Evolutionary conservation across 2,329 filamentous ascomycete species (phyloP).

Genomic region (Aspergillus pseudoterreus): DNA sequence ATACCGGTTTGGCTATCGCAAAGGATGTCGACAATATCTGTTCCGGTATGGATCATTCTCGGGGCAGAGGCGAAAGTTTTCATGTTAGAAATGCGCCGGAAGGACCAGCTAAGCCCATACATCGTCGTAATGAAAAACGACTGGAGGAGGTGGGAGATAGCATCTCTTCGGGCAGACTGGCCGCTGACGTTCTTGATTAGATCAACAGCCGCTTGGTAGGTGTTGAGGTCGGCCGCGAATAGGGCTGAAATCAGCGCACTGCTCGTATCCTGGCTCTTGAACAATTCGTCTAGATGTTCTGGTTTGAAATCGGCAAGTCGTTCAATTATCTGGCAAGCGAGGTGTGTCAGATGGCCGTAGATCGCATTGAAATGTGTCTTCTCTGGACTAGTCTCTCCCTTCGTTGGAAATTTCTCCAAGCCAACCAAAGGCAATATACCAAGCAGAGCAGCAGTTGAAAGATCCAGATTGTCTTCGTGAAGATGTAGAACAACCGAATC

Average conservation of each 20-base stretch:
- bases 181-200: conserved; percentile 78
- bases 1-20: conserved; percentile 62
- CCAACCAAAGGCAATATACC: conserved; percentile 68
- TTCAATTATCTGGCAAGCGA: conserved; percentile 71
- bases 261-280: conserved; percentile 64
- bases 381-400: conserved; percentile 42
- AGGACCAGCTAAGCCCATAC: conserved; percentile 53
- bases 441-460: conserved; percentile 71
- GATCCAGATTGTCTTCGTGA: conserved; percentile 60
- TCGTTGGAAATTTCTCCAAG: conserved; percentile 67
- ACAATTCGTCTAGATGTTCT: conserved; percentile 65
- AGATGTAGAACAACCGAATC: conserved; percentile 68
- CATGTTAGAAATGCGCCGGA: conserved; percentile 53
- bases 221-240: conserved; percentile 73
- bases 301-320: conserved; percentile 72
- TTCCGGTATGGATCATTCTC: conserved; percentile 58
- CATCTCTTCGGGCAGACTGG: conserved; percentile 60
- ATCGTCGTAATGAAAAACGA: conserved; percentile 56
- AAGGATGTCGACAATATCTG: conserved; percentile 60
- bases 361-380: conserved; percentile 75
- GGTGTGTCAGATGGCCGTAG: conserved; percentile 58
- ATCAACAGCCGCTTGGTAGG: conserved; percentile 76
- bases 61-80: conserved; percentile 58
- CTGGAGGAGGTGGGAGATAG: conserved; percentile 58
- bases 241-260: conserved; percentile 74